Evolutionary conservation across 2,329 filamentous ascomycete species (phyloP).

Genomic region (Sporothrix protearum): DNA sequence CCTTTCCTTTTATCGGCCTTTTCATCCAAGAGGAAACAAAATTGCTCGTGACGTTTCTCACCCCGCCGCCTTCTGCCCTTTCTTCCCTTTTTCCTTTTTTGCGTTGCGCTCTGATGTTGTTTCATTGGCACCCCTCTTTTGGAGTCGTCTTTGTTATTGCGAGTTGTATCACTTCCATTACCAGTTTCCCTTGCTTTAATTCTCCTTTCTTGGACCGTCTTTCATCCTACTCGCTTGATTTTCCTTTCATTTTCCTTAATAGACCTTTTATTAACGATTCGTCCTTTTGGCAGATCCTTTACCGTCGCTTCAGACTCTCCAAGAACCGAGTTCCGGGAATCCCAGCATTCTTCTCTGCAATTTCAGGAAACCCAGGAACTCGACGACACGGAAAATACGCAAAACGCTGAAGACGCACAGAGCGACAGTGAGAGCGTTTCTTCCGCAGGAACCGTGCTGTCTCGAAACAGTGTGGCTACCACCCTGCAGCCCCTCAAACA

Average conservation of each 20-base stretch:
- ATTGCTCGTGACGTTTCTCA: neutral
- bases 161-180: neutral
- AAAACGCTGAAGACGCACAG: neutral
- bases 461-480: slow-evolving; percentile 41
- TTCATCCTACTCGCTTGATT: neutral
- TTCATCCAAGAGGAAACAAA: neutral
- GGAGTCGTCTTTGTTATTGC: slow-evolving; percentile 6
- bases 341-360: neutral
- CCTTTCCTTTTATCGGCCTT: neutral
- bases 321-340: slow-evolving; percentile 31
- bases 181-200: neutral
- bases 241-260: neutral
- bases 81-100: neutral
- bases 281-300: slow-evolving; percentile 13
- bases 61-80: no score
- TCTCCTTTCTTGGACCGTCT: neutral
- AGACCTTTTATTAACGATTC: neutral
- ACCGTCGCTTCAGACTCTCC: slow-evolving; percentile 18
- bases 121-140: slow-evolving; percentile 7
- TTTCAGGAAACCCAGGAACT: neutral
- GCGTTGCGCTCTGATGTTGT: neutral
- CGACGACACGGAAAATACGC: neutral
- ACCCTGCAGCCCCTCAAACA: slow-evolving; percentile 39
- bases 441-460: slow-evolving; percentile 31
- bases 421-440: slow-evolving; percentile 11